Base-by-base conservation (phyloP, 768 basidiomycete species). In the Podaxis sp. region DNA sequence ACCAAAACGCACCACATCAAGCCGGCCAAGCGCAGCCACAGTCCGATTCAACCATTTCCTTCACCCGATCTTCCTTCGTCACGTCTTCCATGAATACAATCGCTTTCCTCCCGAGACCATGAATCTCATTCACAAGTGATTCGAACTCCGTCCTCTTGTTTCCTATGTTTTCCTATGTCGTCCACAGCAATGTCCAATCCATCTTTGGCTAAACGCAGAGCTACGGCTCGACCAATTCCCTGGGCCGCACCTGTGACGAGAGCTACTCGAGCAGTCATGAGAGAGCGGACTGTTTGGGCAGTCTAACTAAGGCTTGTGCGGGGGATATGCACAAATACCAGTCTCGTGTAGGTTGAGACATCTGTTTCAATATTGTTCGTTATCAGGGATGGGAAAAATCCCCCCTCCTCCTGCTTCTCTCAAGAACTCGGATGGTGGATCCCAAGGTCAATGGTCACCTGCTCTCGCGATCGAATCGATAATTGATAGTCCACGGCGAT, bases 151-250 rank as follows among this genome's bases (percentile, higher is more conserved):
- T 63, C 2, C 37, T 59, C 50, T 74, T 72, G 0, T 38, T 50
- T 5, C 71, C 62, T 21, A 21, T 21, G 21, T 21, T 21, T 21
- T 21, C 21, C 21, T 2, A 79, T 65, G 61, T 82, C 83, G 18
- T 78, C 82, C 50, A 83, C 60, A 16, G 74, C 76, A 37, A 84
- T 63, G 50, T 80, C 71, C 63, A 75, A 77, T 5, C 82, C 82
- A 57, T 80, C 82, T 7, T 66, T 55, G 13, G 82, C 79, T 5
- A 85, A 74, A 2, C 79, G 74, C 3, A 74, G 59, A 4, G 81
- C 78, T 40, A 83, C 78, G 27, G 76, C 78, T 27, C 73, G 72
- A 0, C 82, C 83, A 14, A 83, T 81, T 25, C 83, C 83, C 56
- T 74, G 76, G 28, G 72, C 71, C 23, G 73, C 73, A 16, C 75